Conservation (phyloP, 495 filamentous ascomycete species). For the Aspergillus cavernicola region DNA sequence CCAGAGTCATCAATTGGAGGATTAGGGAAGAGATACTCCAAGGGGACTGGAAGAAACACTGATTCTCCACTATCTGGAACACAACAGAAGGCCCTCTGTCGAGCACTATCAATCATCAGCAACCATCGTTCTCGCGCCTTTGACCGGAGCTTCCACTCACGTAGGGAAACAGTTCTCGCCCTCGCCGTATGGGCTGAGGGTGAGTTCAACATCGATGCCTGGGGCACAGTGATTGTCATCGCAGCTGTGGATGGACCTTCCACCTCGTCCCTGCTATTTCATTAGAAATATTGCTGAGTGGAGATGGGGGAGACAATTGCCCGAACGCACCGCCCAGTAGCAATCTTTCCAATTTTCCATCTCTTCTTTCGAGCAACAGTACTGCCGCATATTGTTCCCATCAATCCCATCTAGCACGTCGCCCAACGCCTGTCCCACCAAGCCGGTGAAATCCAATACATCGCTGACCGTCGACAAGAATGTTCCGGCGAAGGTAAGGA, state of each 20-base stretch:
- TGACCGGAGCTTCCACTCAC: not conserved
- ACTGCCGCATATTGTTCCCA: not conserved
- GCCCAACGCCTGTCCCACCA: not conserved
- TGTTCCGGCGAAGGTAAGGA: constrained; percentile 5
- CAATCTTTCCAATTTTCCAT: constrained; percentile 9
- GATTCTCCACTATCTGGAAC: constrained; percentile 8
- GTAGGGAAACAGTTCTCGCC: constrained; percentile 1
- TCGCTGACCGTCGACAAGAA: not conserved
- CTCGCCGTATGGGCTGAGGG: not conserved
- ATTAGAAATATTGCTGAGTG: not conserved
- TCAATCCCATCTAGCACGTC: constrained; percentile 2
- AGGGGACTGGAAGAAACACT: constrained; percentile 27
- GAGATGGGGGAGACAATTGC: not conserved
- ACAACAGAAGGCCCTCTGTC: constrained; percentile 27
- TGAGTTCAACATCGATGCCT: not conserved
- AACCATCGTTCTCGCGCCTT: not conserved
- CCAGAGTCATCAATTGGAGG: constrained; percentile 14
- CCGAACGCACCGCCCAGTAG: constrained; percentile 4
- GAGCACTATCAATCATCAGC: not conserved
- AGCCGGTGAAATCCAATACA: not conserved
- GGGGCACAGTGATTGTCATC: constrained; percentile 9
- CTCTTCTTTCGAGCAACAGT: constrained; percentile 4
- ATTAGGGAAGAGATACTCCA: constrained; percentile 30
- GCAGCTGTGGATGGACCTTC: not conserved
- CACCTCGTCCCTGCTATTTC: not conserved